Evolutionary conservation across 2,329 filamentous ascomycete genomes (phyloP), one percentile per base, ranked within the genome.

Genomic region (Pyricularia sp.): DNA sequence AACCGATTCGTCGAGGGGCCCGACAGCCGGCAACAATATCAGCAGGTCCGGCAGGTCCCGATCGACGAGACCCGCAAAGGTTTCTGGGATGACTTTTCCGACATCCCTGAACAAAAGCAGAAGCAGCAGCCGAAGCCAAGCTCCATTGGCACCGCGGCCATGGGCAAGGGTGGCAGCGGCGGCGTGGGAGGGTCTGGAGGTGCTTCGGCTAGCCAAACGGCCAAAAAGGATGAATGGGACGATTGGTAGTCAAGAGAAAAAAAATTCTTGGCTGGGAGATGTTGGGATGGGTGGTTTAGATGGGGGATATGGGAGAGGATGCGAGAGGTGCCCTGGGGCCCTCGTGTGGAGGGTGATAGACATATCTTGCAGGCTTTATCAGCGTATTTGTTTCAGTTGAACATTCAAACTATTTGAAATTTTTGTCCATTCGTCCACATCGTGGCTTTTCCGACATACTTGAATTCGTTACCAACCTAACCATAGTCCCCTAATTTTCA

Each of bases 41-140:
- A 77, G 65, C 72, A 75, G 65, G 77, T 72, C 64, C 78, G 75
- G 65, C 72, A 75, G 65, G 77, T 72, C 64, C 78, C 75, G 65
- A 71, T 85, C 63, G 81, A 87, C 71, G 81, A 79, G 82, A 88
- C 75, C 83, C 89, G 88, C 76, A 88, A 88, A 73, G 88, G 90
- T 69, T 96, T 96, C 76, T 97, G 93, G 93, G 93, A 96, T 73
- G 88, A 89, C 70, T 96, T 97, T 76, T 88, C 91, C 0, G 85
- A 83, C 31, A 75, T 88, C 30, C 88, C 86, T 0, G 83, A 88
- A 76, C 79, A 84, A 71, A 74, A 66, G 28, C 60, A 26, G n/a
- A 76, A 78, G 68, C 65, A 66, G 28, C 60, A 28, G 16, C 75
- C 77, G 68, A 73, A 87, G 76, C 75, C 77, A 65, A 83, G 78